Conservation (phyloP, 305 asterid species). For the Petunia hybrid region DNA sequence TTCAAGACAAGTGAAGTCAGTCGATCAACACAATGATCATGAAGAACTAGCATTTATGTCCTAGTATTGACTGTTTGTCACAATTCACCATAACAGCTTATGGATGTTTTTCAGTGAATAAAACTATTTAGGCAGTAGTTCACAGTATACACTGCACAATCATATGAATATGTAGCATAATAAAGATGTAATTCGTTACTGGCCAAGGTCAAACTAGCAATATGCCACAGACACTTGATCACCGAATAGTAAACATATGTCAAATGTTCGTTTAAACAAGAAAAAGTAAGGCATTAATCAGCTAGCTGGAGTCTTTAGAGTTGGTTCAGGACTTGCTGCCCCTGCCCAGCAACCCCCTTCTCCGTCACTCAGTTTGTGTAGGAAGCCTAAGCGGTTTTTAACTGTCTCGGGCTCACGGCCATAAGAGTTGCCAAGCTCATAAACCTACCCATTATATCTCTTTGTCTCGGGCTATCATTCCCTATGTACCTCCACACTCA, state of each 20-base stretch:
- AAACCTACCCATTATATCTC: no score
- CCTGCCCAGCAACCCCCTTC: background rate
- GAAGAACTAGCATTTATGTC: background rate
- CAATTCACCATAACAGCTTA: background rate
- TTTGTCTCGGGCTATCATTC: background rate
- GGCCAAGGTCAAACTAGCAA: background rate
- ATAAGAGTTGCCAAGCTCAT: no score
- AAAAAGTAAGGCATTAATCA: background rate
- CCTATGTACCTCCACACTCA: no score
- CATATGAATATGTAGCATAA: no score
- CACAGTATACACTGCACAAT: no score
- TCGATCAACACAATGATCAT: background rate
- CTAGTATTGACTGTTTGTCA: conserved; percentile 16
- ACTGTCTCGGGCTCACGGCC: background rate
- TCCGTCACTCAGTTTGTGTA: background rate
- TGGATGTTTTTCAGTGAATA: background rate
- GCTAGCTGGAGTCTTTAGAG: background rate
- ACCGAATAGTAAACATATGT: background rate
- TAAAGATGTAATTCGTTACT: background rate
- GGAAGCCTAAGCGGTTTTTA: background rate
- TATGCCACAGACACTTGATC: background rate
- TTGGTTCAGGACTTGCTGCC: no score
- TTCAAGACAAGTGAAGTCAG: background rate
- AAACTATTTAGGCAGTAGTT: no score
- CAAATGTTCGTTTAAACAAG: background rate